Conservation (phyloP, 129 eudicot genomes). For the Oenanthe sinensis region DNA sequence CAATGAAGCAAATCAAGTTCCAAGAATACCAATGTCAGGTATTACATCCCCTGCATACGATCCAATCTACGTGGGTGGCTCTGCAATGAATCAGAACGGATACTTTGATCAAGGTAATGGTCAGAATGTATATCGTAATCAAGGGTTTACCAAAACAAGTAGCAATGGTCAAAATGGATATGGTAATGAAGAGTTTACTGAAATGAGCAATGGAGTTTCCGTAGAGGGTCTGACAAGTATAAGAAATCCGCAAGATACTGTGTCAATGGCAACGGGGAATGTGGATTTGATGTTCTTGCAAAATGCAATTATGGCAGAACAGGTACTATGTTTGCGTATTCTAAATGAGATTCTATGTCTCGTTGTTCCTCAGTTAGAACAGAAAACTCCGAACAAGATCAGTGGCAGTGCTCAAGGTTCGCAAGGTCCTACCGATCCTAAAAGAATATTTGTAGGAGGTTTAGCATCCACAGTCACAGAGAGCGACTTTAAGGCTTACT, state of each 20-base stretch:
- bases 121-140: neutral
- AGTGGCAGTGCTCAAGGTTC: neutral
- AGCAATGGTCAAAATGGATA: neutral
- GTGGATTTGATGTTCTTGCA: neutral
- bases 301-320: neutral
- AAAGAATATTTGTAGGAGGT: slow-evolving; percentile 7
- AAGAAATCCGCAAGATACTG: neutral
- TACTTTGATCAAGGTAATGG: neutral
- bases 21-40: neutral
- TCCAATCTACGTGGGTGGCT: neutral
- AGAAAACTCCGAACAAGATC: neutral
- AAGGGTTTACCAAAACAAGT: neutral
- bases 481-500: neutral
- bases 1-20: neutral
- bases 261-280: slow-evolving; percentile 7
- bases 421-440: neutral
- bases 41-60: neutral
- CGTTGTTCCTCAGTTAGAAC: neutral
- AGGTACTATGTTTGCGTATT: neutral
- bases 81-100: neutral
- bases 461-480: neutral
- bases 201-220: neutral
- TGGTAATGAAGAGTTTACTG: neutral
- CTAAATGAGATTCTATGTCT: neutral
- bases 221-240: too few relatives aligned